Evolutionary conservation across 805 yeast genomes (phyloP), one percentile per base, ranked within the genome.

Genomic region (Teunomyces tritomae): DNA sequence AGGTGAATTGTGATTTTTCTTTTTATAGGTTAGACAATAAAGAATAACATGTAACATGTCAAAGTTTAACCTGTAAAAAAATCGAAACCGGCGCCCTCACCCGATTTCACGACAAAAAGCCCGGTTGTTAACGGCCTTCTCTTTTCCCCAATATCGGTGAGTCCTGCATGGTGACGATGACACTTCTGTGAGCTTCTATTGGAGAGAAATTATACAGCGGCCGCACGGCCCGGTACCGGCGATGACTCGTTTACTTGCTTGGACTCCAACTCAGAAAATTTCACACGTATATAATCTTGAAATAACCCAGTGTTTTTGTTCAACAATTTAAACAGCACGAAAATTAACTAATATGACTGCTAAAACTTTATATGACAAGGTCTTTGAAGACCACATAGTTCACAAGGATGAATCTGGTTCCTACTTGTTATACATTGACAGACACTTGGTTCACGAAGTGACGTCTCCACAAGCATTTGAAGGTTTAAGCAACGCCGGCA

Each of bases 381-480:
- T 94, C 61, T 94, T 90, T 65, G 87, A 85, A 54, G 97, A 87
- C 78, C 98, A 94, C 65, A 74, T 92, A 49, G 99, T 94, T 56
- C 91, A 90, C 71, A 77, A 82, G 63, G 96, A 89, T 58, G 92
- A 88, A 46, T 81, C 89, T 30, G 96, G 95, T 26, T 90, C 97
- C 16, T 85, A 80, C 64, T 77, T 94, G 53, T 71, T 94, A 51
- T 94, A 89, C 70, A 92, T 94, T 50, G 99, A 94, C 72, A 88
- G 99, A 72, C 99, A 94, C 70, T 77, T 94, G 57, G 96, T 94
- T 44, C 99, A 94, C 69, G 99, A 94, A 73, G 99, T 94, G 45
- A 94, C 99, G 1, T 92, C 98, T 27, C 99, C 99, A 30, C 99
- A 94, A 71, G 99, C 99, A 8, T 94, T 94, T 64, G 99, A 94